Base-by-base conservation (phyloP, 2,329 filamentous ascomycete species). In the Epichloe sp. region DNA sequence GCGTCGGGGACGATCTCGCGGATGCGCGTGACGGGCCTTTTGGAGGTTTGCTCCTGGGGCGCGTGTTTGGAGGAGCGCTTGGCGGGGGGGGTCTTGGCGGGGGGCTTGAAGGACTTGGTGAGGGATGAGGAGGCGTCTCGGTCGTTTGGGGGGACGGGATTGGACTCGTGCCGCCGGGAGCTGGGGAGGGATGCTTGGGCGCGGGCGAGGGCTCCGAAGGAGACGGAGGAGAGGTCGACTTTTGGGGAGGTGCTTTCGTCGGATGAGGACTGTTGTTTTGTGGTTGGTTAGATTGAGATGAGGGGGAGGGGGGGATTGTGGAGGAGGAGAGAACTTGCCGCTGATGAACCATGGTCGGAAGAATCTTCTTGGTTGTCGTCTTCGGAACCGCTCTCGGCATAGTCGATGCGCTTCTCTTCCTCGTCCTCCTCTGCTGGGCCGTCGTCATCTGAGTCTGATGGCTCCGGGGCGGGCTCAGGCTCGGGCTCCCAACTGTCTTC, bases 131-230 rank as follows among this genome's bases (percentile, higher is more conserved):
- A 26, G 40, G 34, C 14, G 34, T 44, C 42, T 31, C 12, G 42
- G 21, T 44, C 42, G 21, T 23, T 53, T 53, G 54, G 38, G 54
- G 44, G 8, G 44, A 53, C 31, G 54, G 44, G 8, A 44, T 60
- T 62, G 48, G 59, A 57, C 52, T 60, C 62, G 23, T 59, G 61
- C 11, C 58, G 53, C 8, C 58, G 53, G 23, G 62, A 44, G 47
- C 62, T 58, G 36, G 63, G 71, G 35, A 95, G 68, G 0, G 81
- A 78, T 40, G 83, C 83, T 70, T 95, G 88, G 1, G 89, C 90
- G 72, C 88, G 87, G 56, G 87, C 88, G 41, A 96, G 74, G n/a
- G 87, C 86, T 55, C 89, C 90, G 62, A 97, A 96, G 23, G 89
- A 93, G 57, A 96, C 80, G 54, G 75, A 73, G 8, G 78, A 71